phyloP scores from a whole-genome alignment of 2,329 filamentous ascomycete genomes.

The Penicillium thymicola region DNA sequence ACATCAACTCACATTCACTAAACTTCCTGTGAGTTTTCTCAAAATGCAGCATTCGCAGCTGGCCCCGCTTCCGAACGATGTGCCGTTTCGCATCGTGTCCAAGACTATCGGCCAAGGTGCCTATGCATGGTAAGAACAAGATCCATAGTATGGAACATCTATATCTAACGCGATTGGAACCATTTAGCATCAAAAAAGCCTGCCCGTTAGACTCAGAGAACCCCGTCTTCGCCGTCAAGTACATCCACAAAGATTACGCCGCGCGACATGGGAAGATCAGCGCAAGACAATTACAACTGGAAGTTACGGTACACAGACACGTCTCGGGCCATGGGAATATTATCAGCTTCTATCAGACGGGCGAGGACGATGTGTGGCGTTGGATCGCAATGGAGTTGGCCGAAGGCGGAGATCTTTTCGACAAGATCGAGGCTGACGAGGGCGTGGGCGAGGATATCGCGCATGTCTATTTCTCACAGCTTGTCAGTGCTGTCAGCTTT shows the following conservation, averaged over 20 bases:
- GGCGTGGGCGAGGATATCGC: constrained; percentile 93
- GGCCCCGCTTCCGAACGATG: constrained; percentile 74
- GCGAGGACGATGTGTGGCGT: constrained; percentile 80
- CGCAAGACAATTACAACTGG: constrained; percentile 84
- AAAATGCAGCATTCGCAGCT: constrained; percentile 74
- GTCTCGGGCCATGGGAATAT: constrained; percentile 89
- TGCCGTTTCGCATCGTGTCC: constrained; percentile 92
- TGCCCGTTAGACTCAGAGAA: constrained; percentile 64
- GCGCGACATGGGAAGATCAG: constrained; percentile 83
- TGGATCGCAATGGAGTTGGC: constrained; percentile 99
- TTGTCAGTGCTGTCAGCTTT: constrained; percentile 85
- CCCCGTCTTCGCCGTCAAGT: constrained; percentile 93
- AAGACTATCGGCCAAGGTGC: constrained; percentile 95
- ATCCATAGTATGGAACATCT: neutral
- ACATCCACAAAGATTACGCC: constrained; percentile 97
- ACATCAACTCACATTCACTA: neutral
- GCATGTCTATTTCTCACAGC: constrained; percentile 91
- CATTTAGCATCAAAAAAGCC: constrained; percentile 82
- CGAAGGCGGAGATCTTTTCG: constrained; percentile 92
- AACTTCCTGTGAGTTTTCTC: constrained; percentile 14
- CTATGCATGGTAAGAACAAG: constrained; percentile 75
- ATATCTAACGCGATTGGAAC: constrained; percentile 8
- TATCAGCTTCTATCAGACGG: constrained; percentile 85
- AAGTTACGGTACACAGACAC: constrained; percentile 84
- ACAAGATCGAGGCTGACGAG: constrained; percentile 98